Percentiles rank a stretch among this genome's conserved stretches.
phyloP scores from a whole-genome alignment of 805 yeast genomes.

The Metschnikowia amazonensis region DNA sequence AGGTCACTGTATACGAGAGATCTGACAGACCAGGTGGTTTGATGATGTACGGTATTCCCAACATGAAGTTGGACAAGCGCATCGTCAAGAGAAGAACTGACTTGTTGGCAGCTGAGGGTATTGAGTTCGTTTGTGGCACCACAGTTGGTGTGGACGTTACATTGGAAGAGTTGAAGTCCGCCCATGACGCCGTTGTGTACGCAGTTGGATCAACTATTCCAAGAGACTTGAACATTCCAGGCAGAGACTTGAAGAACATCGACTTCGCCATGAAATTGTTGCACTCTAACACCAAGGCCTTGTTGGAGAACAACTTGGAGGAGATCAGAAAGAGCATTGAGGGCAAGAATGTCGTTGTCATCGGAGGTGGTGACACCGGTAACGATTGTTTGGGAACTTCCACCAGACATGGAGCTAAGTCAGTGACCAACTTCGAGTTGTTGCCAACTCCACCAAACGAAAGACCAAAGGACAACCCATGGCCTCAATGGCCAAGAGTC shows the following conservation, averaged over 20 bases:
- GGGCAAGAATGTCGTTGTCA: slow-evolving; percentile 90
- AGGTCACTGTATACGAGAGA: slow-evolving; percentile 88
- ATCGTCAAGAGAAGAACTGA: slow-evolving; percentile 92
- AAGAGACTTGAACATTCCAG: slow-evolving; percentile 90
- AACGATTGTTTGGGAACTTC: slow-evolving; percentile 98
- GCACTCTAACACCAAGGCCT: slow-evolving; percentile 83
- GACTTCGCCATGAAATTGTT: slow-evolving; percentile 93
- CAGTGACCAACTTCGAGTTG: slow-evolving; percentile 90
- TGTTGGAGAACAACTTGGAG: slow-evolving; percentile 75
- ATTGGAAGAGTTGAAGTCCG: slow-evolving; percentile 59
- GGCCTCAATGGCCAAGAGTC: slow-evolving; percentile 99
- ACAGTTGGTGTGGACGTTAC: slow-evolving; percentile 82
- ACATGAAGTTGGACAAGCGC: slow-evolving; percentile 93
- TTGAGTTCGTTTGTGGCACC: slow-evolving; percentile 69
- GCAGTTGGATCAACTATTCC: slow-evolving; percentile 97
- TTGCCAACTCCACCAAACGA: slow-evolving; percentile 86
- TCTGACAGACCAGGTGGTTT: slow-evolving; percentile 95
- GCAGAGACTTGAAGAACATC: slow-evolving; percentile 85
- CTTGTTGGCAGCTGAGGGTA: slow-evolving; percentile 85
- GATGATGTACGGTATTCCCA: slow-evolving; percentile 98
- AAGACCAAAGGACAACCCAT: slow-evolving; percentile 92
- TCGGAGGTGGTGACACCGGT: slow-evolving; percentile 99
- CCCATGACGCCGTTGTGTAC: slow-evolving; percentile 79
- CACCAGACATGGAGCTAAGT: slow-evolving; percentile 94
- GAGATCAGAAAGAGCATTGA: slow-evolving; percentile 65